Evolutionary conservation across 2,329 filamentous ascomycete species (phyloP).

Genomic region (Penicillium brasilianum): DNA sequence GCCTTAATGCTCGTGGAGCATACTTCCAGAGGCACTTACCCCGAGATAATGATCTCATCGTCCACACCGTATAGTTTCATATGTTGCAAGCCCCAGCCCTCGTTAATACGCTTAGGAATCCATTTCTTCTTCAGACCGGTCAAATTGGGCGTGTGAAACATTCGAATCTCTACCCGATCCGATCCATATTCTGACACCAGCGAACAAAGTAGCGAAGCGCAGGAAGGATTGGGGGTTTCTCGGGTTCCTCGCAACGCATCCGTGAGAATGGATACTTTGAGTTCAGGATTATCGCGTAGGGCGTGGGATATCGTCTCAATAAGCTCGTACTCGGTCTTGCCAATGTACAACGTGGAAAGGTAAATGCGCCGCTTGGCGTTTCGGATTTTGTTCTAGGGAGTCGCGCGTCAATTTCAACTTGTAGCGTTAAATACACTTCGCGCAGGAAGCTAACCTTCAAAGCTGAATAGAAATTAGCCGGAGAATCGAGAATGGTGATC

Average conservation of each 20-base stretch:
- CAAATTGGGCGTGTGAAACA: constrained; percentile 98
- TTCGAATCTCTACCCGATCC: constrained; percentile 85
- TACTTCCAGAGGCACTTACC: constrained; percentile 55
- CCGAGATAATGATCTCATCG: constrained; percentile 92
- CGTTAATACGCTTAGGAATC: constrained; percentile 89
- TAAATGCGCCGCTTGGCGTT: constrained; percentile 81
- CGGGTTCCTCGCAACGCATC: constrained; percentile 90
- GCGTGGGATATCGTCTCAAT: constrained; percentile 78
- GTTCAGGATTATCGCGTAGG: constrained; percentile 71
- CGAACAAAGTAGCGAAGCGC: constrained; percentile 83
- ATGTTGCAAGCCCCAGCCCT: constrained; percentile 97
- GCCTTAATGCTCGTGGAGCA: background rate
- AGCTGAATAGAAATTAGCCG: constrained; percentile 87
- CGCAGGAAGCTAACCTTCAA: constrained; percentile 69
- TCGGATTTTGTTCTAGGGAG: constrained; percentile 73
- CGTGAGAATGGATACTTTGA: constrained; percentile 86
- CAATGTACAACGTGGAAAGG: constrained; percentile 95
- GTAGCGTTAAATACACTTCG: constrained; percentile 9
- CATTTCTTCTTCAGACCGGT: constrained; percentile 83
- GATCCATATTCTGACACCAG: constrained; percentile 83
- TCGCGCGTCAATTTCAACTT: background rate
- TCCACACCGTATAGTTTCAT: constrained; percentile 99
- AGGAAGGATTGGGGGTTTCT: constrained; percentile 83
- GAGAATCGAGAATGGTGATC: constrained; percentile 77
- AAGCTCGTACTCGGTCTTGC: constrained; percentile 88